A percentile compares a stretch with the other conserved stretches of the same genome.
Conservation (phyloP, 2,329 filamentous ascomycete species). For the Fusarium liriodendri region DNA sequence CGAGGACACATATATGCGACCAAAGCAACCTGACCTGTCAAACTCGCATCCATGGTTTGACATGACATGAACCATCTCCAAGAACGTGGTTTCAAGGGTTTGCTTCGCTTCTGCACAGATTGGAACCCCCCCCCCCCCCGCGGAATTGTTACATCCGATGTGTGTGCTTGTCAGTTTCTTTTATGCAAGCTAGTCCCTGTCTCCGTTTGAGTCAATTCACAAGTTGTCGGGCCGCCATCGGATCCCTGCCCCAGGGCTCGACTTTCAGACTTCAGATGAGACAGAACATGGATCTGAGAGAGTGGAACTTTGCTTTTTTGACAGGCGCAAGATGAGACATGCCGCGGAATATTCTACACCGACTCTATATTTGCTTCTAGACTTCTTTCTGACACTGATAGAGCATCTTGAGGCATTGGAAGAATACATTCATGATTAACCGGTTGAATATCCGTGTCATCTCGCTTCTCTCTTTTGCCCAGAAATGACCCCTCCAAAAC, state of each 20-base stretch:
- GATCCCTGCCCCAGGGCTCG: not conserved
- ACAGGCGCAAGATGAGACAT: not conserved
- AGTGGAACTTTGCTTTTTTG: not conserved
- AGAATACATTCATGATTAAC: conserved; percentile 2
- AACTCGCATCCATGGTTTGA: not conserved
- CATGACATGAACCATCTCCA: not conserved
- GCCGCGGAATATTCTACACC: not conserved
- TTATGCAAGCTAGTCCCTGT: not conserved
- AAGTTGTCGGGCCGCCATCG: not conserved
- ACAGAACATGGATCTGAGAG: not conserved
- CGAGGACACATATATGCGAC: not conserved
- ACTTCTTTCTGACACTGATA: not conserved
- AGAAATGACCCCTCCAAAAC: conserved; percentile 18
- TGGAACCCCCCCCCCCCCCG: not conserved
- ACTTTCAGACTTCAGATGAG: not conserved
- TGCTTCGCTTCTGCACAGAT: not conserved
- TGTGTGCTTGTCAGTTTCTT: not conserved
- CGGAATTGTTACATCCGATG: not conserved
- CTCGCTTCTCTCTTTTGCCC: conserved; percentile 23
- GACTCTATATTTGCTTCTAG: not conserved
- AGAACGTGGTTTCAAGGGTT: not conserved
- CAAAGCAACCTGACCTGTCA: not conserved
- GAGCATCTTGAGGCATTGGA: not conserved
- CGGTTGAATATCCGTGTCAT: conserved; percentile 35
- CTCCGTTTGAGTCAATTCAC: not conserved